phyloP scores from a whole-genome alignment of 129 eudicot genomes.

The Flaveria linearis region DNA sequence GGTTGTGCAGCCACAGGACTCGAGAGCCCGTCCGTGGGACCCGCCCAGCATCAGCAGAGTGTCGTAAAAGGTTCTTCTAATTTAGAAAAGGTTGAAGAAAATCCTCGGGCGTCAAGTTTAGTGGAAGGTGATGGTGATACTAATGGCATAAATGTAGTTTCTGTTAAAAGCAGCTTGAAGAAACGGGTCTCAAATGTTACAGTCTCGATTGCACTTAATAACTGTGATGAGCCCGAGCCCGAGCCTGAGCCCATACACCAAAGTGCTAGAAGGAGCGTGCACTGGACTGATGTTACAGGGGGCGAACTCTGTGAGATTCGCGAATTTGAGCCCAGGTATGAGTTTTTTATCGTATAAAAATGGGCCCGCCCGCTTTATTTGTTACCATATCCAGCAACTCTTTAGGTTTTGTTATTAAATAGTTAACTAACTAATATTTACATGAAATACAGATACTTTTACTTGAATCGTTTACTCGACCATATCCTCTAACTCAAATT shows the following conservation, averaged over 20 bases:
- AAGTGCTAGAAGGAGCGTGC: slow-evolving; percentile 59
- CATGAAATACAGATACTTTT: neutral
- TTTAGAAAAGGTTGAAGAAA: slow-evolving; percentile 46
- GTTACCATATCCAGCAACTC: neutral
- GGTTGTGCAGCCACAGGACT: slow-evolving; percentile 74
- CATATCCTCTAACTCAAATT: slow-evolving; percentile 7
- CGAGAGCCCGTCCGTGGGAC: slow-evolving; percentile 73
- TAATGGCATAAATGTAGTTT: slow-evolving; percentile 24
- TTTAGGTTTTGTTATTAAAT: neutral
- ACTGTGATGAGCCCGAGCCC: slow-evolving; percentile 29
- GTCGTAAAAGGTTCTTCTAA: slow-evolving; percentile 31
- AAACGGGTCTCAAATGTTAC: slow-evolving; percentile 25
- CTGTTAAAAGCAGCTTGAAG: slow-evolving; percentile 81
- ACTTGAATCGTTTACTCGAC: neutral
- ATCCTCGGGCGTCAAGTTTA: slow-evolving; percentile 21
- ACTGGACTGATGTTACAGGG: slow-evolving; percentile 83
- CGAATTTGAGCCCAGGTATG: slow-evolving; percentile 91
- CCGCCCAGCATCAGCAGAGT: slow-evolving; percentile 45
- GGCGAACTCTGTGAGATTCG: slow-evolving; percentile 85
- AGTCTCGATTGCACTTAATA: slow-evolving; percentile 24
- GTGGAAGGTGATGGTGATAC: slow-evolving; percentile 40
- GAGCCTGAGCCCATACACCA: slow-evolving; percentile 9
- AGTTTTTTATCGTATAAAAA: neutral
- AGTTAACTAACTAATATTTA: neutral
- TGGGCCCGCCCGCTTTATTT: neutral